These are phyloP conservation scores for Hemerocallis citrina DNA, from an alignment of 106 monocot genomes.

Conservation along the genomic window DNA sequence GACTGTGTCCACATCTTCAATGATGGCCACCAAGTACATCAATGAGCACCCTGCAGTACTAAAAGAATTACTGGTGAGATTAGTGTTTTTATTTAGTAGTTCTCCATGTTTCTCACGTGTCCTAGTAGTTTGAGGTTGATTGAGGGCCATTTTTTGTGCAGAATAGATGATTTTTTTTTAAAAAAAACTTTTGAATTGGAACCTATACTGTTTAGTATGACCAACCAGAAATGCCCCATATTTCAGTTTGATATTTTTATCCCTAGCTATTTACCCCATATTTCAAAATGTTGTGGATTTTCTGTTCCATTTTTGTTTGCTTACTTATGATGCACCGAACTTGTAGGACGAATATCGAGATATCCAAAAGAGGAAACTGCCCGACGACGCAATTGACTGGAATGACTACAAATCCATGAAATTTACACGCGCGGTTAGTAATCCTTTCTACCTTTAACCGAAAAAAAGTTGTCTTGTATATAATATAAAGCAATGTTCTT, in stretches of 20 bases:
- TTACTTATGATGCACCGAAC: not conserved
- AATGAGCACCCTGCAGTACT: slow-evolving; percentile 44
- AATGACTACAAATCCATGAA: slow-evolving; percentile 63
- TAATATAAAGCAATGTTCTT: not conserved
- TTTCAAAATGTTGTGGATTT: not conserved
- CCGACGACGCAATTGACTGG: slow-evolving; percentile 47
- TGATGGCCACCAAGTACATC: slow-evolving; percentile 60
- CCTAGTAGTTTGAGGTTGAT: no score
- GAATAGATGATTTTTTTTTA: not conserved
- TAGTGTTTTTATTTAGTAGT: no score
- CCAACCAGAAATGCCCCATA: not conserved
- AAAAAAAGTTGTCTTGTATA: not conserved
- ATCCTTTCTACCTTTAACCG: not conserved
- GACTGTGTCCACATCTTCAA: slow-evolving; percentile 53
- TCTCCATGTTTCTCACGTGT: no score
- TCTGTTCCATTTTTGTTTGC: not conserved
- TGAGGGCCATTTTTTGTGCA: no score
- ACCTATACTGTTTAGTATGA: no score
- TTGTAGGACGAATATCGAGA: slow-evolving; percentile 45
- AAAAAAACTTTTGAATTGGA: not conserved
- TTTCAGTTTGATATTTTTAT: not conserved
- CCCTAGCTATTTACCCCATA: not conserved
- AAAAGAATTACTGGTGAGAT: slow-evolving; percentile 48
- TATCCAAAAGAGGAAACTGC: slow-evolving; percentile 31
- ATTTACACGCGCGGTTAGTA: slow-evolving; percentile 49